Evolutionary conservation across 345 rosid species (phyloP).

Genomic region (Fremontodendron californicum): DNA sequence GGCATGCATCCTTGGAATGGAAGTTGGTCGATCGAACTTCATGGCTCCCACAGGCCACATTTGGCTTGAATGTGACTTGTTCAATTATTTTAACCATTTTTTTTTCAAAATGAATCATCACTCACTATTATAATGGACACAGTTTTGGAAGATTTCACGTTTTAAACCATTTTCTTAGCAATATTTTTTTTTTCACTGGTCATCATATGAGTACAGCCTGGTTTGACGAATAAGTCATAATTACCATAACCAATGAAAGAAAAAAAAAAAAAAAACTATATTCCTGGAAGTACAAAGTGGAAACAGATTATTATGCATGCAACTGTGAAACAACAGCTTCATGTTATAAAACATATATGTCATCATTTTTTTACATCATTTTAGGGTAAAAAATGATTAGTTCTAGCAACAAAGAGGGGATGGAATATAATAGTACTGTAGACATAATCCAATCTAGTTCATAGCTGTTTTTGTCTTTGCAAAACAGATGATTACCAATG

Average conservation of each 20-base stretch:
- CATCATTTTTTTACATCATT: slow-evolving; percentile 10
- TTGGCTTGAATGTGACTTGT: not conserved
- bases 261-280: not conserved
- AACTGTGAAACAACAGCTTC: not conserved
- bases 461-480: not conserved
- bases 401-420: not conserved
- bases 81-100: not conserved
- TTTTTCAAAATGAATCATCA: not conserved
- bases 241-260: not conserved
- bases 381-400: not conserved
- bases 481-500: not conserved
- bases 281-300: not conserved
- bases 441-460: not conserved
- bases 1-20: not conserved
- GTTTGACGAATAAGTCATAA: not conserved
- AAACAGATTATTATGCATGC: slow-evolving; percentile 4
- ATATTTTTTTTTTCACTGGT: not conserved
- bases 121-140: not conserved
- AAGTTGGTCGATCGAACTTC: not conserved
- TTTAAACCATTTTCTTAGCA: not conserved
- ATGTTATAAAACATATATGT: not conserved
- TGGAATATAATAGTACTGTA: not conserved
- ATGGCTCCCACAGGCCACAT: not conserved
- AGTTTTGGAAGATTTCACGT: not conserved
- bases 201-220: not conserved